These are phyloP conservation scores for Cyphellophora europaea DNA, from an alignment of 2,329 filamentous ascomycete genomes.

Conservation along the genomic window DNA sequence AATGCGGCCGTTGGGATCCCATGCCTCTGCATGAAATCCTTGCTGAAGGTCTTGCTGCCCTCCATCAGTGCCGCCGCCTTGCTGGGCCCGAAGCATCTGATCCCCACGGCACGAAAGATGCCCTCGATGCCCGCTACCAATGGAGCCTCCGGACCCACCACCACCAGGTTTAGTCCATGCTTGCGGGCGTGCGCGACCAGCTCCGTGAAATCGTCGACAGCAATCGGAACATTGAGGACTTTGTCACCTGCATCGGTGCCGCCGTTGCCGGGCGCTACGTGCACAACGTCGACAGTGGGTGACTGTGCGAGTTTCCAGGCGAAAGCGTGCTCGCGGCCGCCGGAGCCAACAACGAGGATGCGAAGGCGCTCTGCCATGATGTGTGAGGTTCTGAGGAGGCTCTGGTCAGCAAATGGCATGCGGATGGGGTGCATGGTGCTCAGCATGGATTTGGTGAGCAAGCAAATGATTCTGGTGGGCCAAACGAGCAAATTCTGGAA, in stretches of 20 bases:
- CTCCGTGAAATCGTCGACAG: slow-evolving; percentile 65
- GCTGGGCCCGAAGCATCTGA: slow-evolving; percentile 77
- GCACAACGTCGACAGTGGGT: slow-evolving; percentile 64
- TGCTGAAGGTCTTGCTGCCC: slow-evolving; percentile 93
- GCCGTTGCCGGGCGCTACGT: slow-evolving; percentile 67
- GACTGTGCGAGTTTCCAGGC: slow-evolving; percentile 92
- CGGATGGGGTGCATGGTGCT: too few relatives aligned
- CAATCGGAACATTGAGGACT: slow-evolving; percentile 61
- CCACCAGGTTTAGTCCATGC: slow-evolving; percentile 68
- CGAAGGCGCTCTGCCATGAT: slow-evolving; percentile 41
- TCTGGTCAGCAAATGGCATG: too few relatives aligned
- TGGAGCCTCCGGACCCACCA: slow-evolving; percentile 89
- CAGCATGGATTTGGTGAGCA: too few relatives aligned
- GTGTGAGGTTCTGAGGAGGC: neutral
- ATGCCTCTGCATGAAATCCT: slow-evolving; percentile 93
- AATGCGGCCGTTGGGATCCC: slow-evolving; percentile 85
- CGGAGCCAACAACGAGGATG: slow-evolving; percentile 83
- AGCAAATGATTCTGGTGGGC: too few relatives aligned
- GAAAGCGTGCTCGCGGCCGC: slow-evolving; percentile 86
- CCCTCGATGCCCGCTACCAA: slow-evolving; percentile 83
- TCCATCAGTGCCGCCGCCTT: slow-evolving; percentile 81
- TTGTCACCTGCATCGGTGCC: slow-evolving; percentile 54
- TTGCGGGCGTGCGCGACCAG: slow-evolving; percentile 68
- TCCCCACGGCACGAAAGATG: slow-evolving; percentile 66
- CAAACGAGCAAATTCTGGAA: too few relatives aligned